Base-by-base conservation (phyloP, 2,329 filamentous ascomycete genomes). In the Xylaria sp. region DNA sequence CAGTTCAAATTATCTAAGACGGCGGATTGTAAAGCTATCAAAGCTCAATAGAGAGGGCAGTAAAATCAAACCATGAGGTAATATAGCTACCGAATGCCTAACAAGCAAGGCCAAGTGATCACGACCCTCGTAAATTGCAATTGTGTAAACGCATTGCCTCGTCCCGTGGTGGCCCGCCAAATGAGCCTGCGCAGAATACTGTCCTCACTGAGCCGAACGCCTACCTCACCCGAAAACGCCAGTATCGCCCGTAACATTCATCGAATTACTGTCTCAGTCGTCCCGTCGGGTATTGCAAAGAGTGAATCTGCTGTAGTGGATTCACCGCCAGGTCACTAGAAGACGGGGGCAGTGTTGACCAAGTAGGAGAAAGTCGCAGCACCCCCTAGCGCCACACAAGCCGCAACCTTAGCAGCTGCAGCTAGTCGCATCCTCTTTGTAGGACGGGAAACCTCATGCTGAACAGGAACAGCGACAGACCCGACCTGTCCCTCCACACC, bases 341-440 rank as follows among this genome's bases (percentile, higher is more conserved):
- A 73, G 41, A 72, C 70, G 4, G 76, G 76, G 25, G 76, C 76
- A 55, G 75, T 75, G 34, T 72, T 77, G 13, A 77, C 76, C 66
- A 78, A 63, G 58, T 73, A 75, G 9, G 75, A 76, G 58, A 78
- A 77, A 20, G 73, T 75, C 13, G 75, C 76, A 58, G 75, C 78
- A 41, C 76, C 74, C 28, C 78, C 77, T 3, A 79, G 66, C 20
- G 75, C 77, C 12, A 77, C 73, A 66, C 70, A 79, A 44, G 76
- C 78, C 15, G 76, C 77, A 55, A 76, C 75, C 63, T 78, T 74
- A 20, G 46, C 61, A 37, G 67, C 66, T 20, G 41, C 48, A 41
- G 75, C 76, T 28, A 79, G 62, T 20, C 77, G 76, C n/a, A 75
- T 74, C 55, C 72, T 74, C 72, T 80, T 80, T 12, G 74, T 70